Percentiles rank a stretch among this genome's conserved stretches.
phyloP scores from a whole-genome alignment of 805 yeast species.

The Sugiyamaella marilandica region DNA sequence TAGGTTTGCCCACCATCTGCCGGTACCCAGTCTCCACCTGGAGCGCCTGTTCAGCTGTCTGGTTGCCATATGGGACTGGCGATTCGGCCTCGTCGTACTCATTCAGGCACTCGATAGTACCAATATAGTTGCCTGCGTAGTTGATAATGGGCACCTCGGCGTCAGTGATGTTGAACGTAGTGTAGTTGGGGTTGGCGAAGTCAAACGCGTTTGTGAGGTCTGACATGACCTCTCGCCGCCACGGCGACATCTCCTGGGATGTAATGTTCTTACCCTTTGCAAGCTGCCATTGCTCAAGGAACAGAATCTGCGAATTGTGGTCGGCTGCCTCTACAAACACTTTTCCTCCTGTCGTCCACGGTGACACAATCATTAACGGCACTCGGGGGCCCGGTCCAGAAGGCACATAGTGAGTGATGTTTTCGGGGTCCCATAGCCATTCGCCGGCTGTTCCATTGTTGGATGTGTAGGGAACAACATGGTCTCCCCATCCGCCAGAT shows the following conservation, averaged over 20 bases:
- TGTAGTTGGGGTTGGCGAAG: constrained; percentile 19
- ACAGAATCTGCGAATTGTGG: constrained; percentile 25
- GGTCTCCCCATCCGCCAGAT: constrained; percentile 30
- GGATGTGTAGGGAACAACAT: constrained; percentile 24
- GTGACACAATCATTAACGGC: constrained; percentile 24
- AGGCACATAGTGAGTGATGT: constrained; percentile 17
- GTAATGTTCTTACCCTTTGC: constrained; percentile 17
- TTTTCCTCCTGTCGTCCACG: constrained; percentile 27
- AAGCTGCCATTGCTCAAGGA: constrained; percentile 24
- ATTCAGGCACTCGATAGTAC: constrained; percentile 12
- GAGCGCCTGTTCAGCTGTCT: constrained; percentile 16
- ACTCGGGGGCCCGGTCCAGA: constrained; percentile 27
- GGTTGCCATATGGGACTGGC: constrained; percentile 25
- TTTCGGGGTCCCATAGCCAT: constrained; percentile 24
- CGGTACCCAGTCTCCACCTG: constrained; percentile 23
- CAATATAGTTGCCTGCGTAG: constrained; percentile 13
- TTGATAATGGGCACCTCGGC: constrained; percentile 14
- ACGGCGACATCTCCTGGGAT: constrained; percentile 17
- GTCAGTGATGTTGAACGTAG: constrained; percentile 16
- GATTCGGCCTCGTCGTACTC: constrained; percentile 16
- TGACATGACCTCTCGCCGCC: constrained; percentile 27
- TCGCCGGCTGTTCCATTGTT: constrained; percentile 26
- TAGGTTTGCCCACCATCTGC: constrained; percentile 23
- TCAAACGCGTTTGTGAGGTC: constrained; percentile 23
- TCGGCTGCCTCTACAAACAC: constrained; percentile 27